phyloP scores from a whole-genome alignment of 805 yeast genomes.

The Myxozyma kluyveri region DNA sequence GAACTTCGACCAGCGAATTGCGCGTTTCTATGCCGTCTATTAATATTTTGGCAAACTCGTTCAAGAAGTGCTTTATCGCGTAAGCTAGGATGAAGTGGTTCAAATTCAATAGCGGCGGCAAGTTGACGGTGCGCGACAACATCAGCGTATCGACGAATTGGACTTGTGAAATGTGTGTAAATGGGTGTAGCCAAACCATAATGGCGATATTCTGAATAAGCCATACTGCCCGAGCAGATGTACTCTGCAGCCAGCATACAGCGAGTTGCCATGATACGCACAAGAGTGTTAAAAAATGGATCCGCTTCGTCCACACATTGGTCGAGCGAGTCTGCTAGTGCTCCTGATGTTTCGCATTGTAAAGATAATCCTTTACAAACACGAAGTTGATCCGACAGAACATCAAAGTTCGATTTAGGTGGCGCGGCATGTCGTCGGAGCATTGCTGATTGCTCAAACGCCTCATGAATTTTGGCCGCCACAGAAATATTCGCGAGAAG shows the following conservation, averaged over 20 bases:
- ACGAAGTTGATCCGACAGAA: slow-evolving; percentile 81
- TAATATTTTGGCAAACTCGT: slow-evolving; percentile 79
- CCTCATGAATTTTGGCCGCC: slow-evolving; percentile 85
- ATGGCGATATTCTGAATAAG: slow-evolving; percentile 89
- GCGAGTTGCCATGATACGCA: slow-evolving; percentile 95
- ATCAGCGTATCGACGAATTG: slow-evolving; percentile 97
- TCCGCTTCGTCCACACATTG: slow-evolving; percentile 78
- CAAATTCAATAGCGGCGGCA: slow-evolving; percentile 97
- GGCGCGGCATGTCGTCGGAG: slow-evolving; percentile 96
- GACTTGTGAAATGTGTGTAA: slow-evolving; percentile 97
- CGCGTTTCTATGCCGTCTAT: slow-evolving; percentile 92
- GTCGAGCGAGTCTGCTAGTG: slow-evolving; percentile 91
- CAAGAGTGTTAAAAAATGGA: slow-evolving; percentile 86
- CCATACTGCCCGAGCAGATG: slow-evolving; percentile 84
- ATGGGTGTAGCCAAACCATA: slow-evolving; percentile 97
- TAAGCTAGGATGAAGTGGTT: slow-evolving; percentile 73
- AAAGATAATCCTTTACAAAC: slow-evolving; percentile 73
- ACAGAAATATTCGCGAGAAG: slow-evolving; percentile 94
- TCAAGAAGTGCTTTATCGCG: slow-evolving; percentile 91
- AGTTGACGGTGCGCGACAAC: slow-evolving; percentile 95
- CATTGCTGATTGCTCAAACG: slow-evolving; percentile 98
- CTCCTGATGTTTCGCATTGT: slow-evolving; percentile 79
- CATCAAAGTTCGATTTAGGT: slow-evolving; percentile 88
- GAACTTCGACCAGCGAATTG: slow-evolving; percentile 99
- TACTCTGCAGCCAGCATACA: slow-evolving; percentile 99